Base-by-base conservation (phyloP, 345 rosid species). In the Camelina laxa region DNA sequence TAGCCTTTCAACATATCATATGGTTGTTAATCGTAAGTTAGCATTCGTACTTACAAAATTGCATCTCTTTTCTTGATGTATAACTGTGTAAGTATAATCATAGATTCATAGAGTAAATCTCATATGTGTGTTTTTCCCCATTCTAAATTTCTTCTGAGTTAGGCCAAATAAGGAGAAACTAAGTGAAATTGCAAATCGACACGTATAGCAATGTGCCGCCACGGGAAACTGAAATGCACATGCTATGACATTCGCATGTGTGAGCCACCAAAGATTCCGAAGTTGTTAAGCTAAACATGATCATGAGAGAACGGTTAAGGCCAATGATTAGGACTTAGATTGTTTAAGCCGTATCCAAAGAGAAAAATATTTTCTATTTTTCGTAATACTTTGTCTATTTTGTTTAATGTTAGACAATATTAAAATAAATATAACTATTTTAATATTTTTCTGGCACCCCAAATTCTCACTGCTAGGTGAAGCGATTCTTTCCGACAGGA, bases 261-360 rank as follows among this genome's bases (percentile, higher is more conserved):
- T 55, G 64, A 73, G 44, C 31, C 27, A 73, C 77, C 77, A 64
- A 73, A 30, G 20, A 63, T 73, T 64, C 70, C 30, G 45, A 73
- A 55, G 63, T 73, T 41, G 49, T 64, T 73, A 30, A 53, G 56
- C 57, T 54, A 54, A 73, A 53, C 56, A 64, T 64, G 54, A 73
- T 51, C 19, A 39, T 35, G 41, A 30, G 39, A 30, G 69, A 63
- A 15, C 57, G n/a, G 77, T 73, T 57, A 73, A 54, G 31, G 30
- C 64, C 53, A 63, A 64, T 64, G 47, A 73, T 64, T 39, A 47
- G 57, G 17, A 19, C n/a, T 48, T 39, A 63, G 44, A 44, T 17
- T n/a, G 35, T 7, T 21, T 21, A 35, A 35, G 60, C 21, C 48
- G 48, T 48, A 47, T 20, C 50, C 16, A 58, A 17, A 42, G 19